Evolutionary conservation across 2,329 filamentous ascomycete species (phyloP), one percentile per base, ranked within the genome.

Genomic region (Colletotrichum echinochloae): DNA sequence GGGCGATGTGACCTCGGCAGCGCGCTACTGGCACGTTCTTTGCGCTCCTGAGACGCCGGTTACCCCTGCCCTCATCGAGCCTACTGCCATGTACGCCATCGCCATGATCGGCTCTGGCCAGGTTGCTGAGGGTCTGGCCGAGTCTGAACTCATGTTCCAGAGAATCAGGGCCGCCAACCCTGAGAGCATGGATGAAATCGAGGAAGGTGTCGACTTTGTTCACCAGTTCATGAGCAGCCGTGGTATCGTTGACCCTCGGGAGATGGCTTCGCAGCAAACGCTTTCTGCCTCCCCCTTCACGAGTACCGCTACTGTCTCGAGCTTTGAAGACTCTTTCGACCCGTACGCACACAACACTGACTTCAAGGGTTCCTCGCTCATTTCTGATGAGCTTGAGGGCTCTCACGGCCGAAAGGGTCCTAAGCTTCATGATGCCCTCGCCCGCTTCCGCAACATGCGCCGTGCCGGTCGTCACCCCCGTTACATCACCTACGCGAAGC

Each of bases 401-500:
- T 88, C 89, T 48, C 90, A 91, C 76, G 92, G 92, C 60, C 90
- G 92, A 70, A 90, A 91, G 74, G 91, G 90, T 28, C 88, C 90
- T 62, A 90, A 92, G 74, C 86, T 98, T 71, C 91, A 91, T 73
- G 94, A 97, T 74, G 94, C 94, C 44, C 83, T 98, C 72, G 87
- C 86, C 73, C 92, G 94, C 75, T 94, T 98, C 82, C 93, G 91
- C 79, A 97, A 97, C 83, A 97, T 98, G 85, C 94, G 96, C 73
- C 94, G 95, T 70, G 90, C 93, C 77, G 95, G 95, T 73, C 91
- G 94, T 78, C 94, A 98, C 79, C 94, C 95, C 62, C 91, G 95
- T 71, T 98, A 98, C 83, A 96, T 97, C 80, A 97, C 95, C 1
- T 98, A 98, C 76, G 94, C 95, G 60, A 98, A 98, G 87, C 86